phyloP scores from a whole-genome alignment of 2,329 filamentous ascomycete species.

The Alternaria atra region DNA sequence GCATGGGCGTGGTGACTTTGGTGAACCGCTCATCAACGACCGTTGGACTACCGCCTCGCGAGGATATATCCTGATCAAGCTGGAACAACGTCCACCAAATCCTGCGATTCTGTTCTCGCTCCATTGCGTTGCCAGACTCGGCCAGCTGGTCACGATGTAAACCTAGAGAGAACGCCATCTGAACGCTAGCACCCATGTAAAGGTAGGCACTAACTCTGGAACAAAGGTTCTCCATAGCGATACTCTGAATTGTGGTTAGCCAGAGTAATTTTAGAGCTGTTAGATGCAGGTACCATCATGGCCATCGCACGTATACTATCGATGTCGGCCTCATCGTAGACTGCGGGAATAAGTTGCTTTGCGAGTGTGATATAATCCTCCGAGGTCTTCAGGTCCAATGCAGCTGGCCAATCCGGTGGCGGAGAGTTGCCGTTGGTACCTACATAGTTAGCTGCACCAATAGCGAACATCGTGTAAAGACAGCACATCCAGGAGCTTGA shows the following conservation, averaged over 20 bases:
- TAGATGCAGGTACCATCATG: constrained; percentile 37
- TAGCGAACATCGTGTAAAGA: constrained; percentile 48
- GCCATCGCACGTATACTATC: constrained; percentile 50
- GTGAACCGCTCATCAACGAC: constrained; percentile 46
- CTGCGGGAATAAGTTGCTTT: constrained; percentile 43
- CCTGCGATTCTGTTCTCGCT: constrained; percentile 47
- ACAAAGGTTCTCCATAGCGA: constrained; percentile 47
- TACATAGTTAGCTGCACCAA: constrained; percentile 39
- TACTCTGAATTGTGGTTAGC: constrained; percentile 36
- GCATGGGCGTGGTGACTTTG: constrained; percentile 41
- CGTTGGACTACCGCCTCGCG: constrained; percentile 47
- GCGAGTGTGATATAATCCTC: constrained; percentile 47
- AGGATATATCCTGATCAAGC: constrained; percentile 48
- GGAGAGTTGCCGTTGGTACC: constrained; percentile 34
- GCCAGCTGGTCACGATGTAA: constrained; percentile 48
- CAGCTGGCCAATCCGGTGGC: constrained; percentile 27
- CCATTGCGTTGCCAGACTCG: constrained; percentile 34
- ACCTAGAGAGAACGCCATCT: constrained; percentile 50
- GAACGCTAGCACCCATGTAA: constrained; percentile 48
- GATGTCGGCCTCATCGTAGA: constrained; percentile 50
- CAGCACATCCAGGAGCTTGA: constrained; percentile 51
- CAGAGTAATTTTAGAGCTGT: not conserved
- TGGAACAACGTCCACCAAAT: constrained; percentile 51
- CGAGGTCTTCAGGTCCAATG: constrained; percentile 36
- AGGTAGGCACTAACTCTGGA: constrained; percentile 49